Percentiles rank a stretch among this genome's conserved stretches.
phyloP scores from a whole-genome alignment of 164 flowering plant species.

The Vitis cinerea region DNA sequence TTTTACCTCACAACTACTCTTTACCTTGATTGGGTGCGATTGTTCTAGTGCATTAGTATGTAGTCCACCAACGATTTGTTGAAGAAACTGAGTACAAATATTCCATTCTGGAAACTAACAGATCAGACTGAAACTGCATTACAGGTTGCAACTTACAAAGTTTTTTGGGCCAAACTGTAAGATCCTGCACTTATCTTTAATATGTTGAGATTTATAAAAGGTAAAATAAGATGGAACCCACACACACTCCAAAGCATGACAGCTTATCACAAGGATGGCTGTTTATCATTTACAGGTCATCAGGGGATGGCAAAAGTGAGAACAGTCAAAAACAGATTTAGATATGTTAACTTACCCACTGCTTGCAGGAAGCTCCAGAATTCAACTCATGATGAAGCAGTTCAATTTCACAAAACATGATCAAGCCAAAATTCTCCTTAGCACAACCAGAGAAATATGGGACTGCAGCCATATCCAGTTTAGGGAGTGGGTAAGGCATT shows the following conservation, averaged over 20 bases:
- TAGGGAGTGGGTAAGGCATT: conserved; percentile 35
- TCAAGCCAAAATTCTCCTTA: conserved; percentile 39
- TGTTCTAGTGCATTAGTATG: conserved; percentile 22
- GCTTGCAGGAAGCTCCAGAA: conserved; percentile 34
- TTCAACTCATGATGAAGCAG: conserved; percentile 25
- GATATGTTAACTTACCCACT: conserved; percentile 17
- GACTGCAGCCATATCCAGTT: conserved; percentile 37
- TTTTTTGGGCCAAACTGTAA: too few species aligned
- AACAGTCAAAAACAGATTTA: neutral
- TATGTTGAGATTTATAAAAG: too few species aligned
- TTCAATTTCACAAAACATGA: conserved; percentile 25
- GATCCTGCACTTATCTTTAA: too few species aligned
- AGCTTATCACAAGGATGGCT: too few species aligned
- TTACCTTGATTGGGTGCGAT: conserved; percentile 38
- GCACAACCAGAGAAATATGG: conserved; percentile 36
- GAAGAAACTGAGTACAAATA: conserved; percentile 28
- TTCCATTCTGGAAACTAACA: conserved; percentile 26
- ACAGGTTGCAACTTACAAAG: too few species aligned
- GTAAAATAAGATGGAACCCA: too few species aligned
- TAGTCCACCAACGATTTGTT: conserved; percentile 14
- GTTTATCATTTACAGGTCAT: too few species aligned
- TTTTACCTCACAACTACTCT: too few species aligned
- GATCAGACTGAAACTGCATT: too few species aligned
- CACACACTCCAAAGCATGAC: too few species aligned
- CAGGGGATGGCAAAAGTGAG: conserved; percentile 8